Evolutionary conservation across 805 yeast genomes (phyloP).

Genomic region (Yarrowia sp.): DNA sequence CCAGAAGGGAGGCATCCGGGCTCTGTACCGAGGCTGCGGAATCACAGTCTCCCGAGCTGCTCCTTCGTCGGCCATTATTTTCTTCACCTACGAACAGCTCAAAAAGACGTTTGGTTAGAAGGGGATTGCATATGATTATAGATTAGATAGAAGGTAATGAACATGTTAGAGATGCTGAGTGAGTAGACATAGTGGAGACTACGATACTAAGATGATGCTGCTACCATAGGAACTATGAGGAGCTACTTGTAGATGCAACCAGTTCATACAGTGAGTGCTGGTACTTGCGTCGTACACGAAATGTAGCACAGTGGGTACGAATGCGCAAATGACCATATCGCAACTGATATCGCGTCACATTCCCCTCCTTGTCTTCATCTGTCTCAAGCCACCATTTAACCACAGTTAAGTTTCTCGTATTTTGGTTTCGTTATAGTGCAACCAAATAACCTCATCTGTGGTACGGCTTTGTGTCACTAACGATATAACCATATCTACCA

Average conservation of each 20-base stretch:
- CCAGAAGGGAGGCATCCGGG: constrained; percentile 65
- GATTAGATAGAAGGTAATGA: constrained; percentile 6
- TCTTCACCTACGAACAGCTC: constrained; percentile 71
- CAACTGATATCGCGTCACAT: not conserved
- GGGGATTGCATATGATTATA: not conserved
- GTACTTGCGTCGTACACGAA: too few relatives aligned
- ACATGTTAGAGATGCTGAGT: too few relatives aligned
- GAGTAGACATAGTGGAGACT: too few relatives aligned
- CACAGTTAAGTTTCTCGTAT: not conserved
- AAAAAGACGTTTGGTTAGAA: constrained; percentile 38
- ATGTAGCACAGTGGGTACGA: too few relatives aligned
- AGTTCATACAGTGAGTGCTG: too few relatives aligned
- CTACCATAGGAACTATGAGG: too few relatives aligned
- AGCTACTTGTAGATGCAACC: too few relatives aligned
- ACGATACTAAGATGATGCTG: too few relatives aligned
- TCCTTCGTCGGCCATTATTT: constrained; percentile 90
- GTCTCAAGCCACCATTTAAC: constrained; percentile 9
- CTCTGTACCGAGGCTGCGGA: constrained; percentile 84
- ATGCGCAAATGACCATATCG: too few relatives aligned
- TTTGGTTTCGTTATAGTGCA: not conserved
- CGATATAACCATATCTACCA: too few relatives aligned
- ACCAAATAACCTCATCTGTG: not conserved
- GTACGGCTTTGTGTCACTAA: too few relatives aligned
- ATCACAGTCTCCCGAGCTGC: constrained; percentile 81
- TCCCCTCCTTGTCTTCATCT: not conserved